Conservation (phyloP, 2,329 filamentous ascomycete genomes). For the Venturia pyrina region DNA sequence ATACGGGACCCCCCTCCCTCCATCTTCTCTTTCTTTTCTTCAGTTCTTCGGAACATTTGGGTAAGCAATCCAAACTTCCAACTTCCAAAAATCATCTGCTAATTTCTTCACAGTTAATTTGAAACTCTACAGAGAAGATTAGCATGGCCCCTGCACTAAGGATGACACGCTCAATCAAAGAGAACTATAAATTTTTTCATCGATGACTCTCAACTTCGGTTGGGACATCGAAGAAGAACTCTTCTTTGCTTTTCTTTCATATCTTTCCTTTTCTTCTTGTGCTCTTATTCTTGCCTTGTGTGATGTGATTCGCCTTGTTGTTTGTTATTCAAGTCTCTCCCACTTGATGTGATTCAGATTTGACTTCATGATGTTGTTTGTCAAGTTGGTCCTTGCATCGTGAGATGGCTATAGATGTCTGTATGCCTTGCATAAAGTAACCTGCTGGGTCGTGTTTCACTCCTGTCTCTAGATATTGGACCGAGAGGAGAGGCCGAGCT, state of each 20-base stretch:
- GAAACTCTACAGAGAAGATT: conserved; percentile 27
- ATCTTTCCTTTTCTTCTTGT: background rate
- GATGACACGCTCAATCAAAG: conserved; percentile 86
- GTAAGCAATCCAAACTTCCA: too few relatives aligned
- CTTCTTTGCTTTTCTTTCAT: background rate
- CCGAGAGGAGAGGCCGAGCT: too few relatives aligned
- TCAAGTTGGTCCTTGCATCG: too few relatives aligned
- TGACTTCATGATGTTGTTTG: too few relatives aligned
- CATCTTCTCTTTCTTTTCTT: background rate
- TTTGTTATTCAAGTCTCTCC: background rate
- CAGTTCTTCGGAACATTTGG: background rate
- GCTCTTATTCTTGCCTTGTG: background rate
- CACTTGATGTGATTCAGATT: too few relatives aligned
- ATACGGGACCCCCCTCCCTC: background rate
- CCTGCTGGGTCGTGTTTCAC: too few relatives aligned
- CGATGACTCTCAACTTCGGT: background rate
- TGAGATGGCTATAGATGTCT: too few relatives aligned
- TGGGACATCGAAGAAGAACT: background rate
- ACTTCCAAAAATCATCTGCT: too few relatives aligned
- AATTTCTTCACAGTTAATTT: background rate
- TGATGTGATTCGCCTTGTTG: background rate
- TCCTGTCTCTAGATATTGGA: too few relatives aligned
- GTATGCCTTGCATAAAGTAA: too few relatives aligned
- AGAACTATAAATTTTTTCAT: conserved; percentile 43
- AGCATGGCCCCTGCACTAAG: conserved; percentile 66